phyloP scores from a whole-genome alignment of 371 early-diverging fungal genomes.

The Entomophthora muscae region DNA sequence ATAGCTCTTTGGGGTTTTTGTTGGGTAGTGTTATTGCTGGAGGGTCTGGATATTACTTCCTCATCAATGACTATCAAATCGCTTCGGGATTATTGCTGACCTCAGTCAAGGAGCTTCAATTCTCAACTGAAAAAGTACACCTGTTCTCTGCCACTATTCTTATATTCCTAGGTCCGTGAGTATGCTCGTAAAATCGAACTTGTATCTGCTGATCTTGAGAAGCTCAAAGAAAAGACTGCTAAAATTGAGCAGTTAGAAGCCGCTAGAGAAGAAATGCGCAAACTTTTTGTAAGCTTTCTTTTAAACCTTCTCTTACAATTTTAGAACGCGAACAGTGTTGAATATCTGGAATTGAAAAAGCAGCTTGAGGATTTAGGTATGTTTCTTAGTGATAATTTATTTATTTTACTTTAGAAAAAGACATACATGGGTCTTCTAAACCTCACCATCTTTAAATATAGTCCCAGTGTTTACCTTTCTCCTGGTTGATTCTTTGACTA shows the following conservation, averaged over 20 bases:
- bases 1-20: slow-evolving; percentile 50
- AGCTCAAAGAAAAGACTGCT: slow-evolving; percentile 33
- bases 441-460: no score
- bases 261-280: slow-evolving; percentile 38
- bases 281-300: slow-evolving; percentile 29
- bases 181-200: slow-evolving; percentile 59
- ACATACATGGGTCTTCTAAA: no score
- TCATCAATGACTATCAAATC: slow-evolving; percentile 61
- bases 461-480: no score
- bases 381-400: not conserved
- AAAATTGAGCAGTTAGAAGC: slow-evolving; percentile 46
- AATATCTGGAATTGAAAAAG: slow-evolving; percentile 1
- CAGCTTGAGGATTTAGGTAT: slow-evolving; percentile 4
- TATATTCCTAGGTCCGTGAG: slow-evolving; percentile 32
- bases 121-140: slow-evolving; percentile 45
- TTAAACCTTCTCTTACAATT: not conserved
- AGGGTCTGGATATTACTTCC: slow-evolving; percentile 54
- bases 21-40: slow-evolving; percentile 59
- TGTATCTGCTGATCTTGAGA: slow-evolving; percentile 39
- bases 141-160: not conserved
- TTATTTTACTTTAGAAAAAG: slow-evolving; percentile 9
- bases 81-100: slow-evolving; percentile 45
- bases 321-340: slow-evolving; percentile 1
- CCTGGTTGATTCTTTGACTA: no score
- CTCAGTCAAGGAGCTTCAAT: slow-evolving; percentile 57